A percentile compares a stretch with the other conserved stretches of the same genome.
Evolutionary conservation across 148 eudicot genomes (phyloP).

Genomic region (Spergularia bocconei): DNA sequence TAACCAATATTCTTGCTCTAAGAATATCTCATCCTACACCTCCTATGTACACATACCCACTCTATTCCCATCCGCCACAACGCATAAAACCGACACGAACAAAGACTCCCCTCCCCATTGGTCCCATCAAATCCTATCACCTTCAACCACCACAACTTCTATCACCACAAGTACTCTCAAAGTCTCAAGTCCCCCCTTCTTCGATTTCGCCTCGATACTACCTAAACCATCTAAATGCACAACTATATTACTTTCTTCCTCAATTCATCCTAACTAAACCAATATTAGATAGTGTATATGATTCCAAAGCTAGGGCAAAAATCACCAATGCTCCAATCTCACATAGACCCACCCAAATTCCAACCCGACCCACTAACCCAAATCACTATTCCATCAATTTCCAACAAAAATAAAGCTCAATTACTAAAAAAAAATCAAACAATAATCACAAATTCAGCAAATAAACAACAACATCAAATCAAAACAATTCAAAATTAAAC

Average conservation of each 20-base stretch:
- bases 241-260: no score
- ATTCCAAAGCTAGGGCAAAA: not conserved
- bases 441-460: not conserved
- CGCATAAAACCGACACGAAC: not conserved
- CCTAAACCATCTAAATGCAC: no score
- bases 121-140: no score
- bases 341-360: constrained; percentile 7
- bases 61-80: not conserved
- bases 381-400: not conserved
- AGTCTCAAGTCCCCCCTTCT: not conserved
- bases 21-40: no score
- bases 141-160: not conserved
- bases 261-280: not conserved
- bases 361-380: not conserved
- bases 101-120: not conserved
- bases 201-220: not conserved
- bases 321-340: constrained; percentile 8
- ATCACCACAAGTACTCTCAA: not conserved
- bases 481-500: not conserved
- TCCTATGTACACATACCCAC: no score
- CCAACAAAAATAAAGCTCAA: not conserved
- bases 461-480: not conserved
- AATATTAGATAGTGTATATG: not conserved
- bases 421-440: not conserved
- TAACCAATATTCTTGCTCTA: no score